Evolutionary conservation across 352 stramenopile species (phyloP).

Genomic region (Globisporangium lucens): DNA sequence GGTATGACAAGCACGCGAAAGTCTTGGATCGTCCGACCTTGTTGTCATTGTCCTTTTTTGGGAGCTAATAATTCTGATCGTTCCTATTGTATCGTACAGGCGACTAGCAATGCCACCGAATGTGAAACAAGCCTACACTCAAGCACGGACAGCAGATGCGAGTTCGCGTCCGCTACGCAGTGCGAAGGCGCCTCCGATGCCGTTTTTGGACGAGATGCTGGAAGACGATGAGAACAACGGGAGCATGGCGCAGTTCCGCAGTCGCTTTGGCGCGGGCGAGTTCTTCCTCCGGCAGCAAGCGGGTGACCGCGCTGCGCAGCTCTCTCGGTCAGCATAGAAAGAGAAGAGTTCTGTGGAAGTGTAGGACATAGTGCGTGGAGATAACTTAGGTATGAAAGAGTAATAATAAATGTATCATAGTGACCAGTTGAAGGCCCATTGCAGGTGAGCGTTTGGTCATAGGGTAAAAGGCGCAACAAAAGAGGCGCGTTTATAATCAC

Average conservation of each 20-base stretch:
- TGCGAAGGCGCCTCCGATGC: slow-evolving; percentile 15
- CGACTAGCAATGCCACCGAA: neutral
- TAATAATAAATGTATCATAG: neutral
- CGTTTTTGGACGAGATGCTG: slow-evolving; percentile 26
- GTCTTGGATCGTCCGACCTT: neutral
- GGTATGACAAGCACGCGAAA: neutral
- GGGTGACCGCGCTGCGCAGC: slow-evolving; percentile 1
- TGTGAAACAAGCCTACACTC: neutral
- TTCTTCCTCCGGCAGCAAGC: slow-evolving; percentile 9
- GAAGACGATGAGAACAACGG: slow-evolving; percentile 19
- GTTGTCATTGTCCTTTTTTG: neutral
- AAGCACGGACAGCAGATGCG: neutral
- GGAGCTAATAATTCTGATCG: neutral
- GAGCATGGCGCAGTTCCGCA: slow-evolving; percentile 19
- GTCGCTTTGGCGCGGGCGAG: slow-evolving; percentile 12
- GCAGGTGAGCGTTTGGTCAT: too few relatives aligned
- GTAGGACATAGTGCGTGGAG: neutral
- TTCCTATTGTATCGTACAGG: neutral
- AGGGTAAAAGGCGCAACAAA: too few relatives aligned
- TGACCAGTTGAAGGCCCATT: neutral
- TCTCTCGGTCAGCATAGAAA: slow-evolving; percentile 8
- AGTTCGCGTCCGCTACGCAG: neutral
- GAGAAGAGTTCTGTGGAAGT: neutral
- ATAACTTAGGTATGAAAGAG: neutral
- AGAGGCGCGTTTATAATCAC: too few relatives aligned